Base-by-base conservation (phyloP, 2,329 filamentous ascomycete species). In the Claviceps pazoutovae region DNA sequence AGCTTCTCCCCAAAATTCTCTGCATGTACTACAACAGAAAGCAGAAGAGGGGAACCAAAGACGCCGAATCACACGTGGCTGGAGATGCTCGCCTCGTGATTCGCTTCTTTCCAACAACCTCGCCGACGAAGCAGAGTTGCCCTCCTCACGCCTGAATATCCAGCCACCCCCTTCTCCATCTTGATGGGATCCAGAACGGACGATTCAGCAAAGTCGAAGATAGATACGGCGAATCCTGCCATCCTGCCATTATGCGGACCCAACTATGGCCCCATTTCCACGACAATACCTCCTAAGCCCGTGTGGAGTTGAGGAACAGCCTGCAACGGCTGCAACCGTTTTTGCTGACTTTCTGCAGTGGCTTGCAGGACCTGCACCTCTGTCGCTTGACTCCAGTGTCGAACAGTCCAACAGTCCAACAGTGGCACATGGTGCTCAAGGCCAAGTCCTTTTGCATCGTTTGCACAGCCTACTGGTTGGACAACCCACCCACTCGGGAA, bases 361-460 rank as follows among this genome's bases (percentile, higher is more conserved):
- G 30, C 30, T 34, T 11, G 9, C 30, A 4, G 30, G 30, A 34
- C 9, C 30, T 34, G 4, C 30, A 34, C 30, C 30, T 34, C 30
- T 34, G 30, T 9, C 9, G 9, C 30, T 34, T 34, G 30, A 34
- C 30, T 34, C 9, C 30, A 34, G 30, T 34, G 8, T 34, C 30
- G 1, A 30, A 30, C 26, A 11, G 30, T 34, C 30, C 30, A 34
- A 34, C 30, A 34, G 58, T 51, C 52, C 48, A 43, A 44, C 46
- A 11, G 30, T 11, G 30, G 9, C 30, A 50, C 49, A 51, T 47
- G 50, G 50, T 19, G 13, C 16, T 36, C 51, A 52, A 50, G 48
- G 46, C 50, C 52, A 55, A 58, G 58, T 58, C 51, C 59, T 60
- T 60, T 60, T 60, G 30, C 30, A 34, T 34, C 30, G 9, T 34